Evolutionary conservation across 2,329 filamentous ascomycete genomes (phyloP), one percentile per base, ranked within the genome.

Genomic region (Fusarium begoniae): DNA sequence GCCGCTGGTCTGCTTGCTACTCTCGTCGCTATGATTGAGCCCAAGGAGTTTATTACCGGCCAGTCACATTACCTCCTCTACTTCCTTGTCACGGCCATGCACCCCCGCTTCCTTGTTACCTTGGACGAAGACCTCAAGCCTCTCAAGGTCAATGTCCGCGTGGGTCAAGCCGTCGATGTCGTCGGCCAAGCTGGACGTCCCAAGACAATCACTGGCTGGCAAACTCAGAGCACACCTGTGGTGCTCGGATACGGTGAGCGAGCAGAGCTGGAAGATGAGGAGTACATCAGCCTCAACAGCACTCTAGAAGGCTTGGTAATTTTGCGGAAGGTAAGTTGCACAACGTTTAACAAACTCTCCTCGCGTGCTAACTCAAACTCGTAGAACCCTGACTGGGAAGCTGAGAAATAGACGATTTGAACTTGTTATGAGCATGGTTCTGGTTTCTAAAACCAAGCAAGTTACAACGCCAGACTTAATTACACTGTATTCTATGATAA

Each of bases 121-220:
- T 90, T 99, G 8, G 95, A 98, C 79, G 96, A 99, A 87, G 90
- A 98, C 72, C 89, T 99, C 63, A 93, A 98, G 85, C 96, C 96
- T 9, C 86, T 99, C 72, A 96, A 94, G 60, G 95, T 98, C 80
- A 98, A 98, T 79, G 96, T 99, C 22, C 93, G 96, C 38, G 96
- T 99, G 50, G 96, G 96, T 83, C 97, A 99, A 85, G 96, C 97
- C 22, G 97, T 99, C 26, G 96, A 99, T 81, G 95, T 99, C 47
- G 96, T 99, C 45, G 97, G 96, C 58, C 96, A 98, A 83, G 96
- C 97, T 18, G 96, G 96, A 81, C 90, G 96, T 72, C 96, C 96
- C 76, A 98, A 99, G 92, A 99, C 96, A 5, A 99, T 99, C 79
- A 99, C 96, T 15, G 96, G 96, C 60, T 99, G 96, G 96, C 96